These are phyloP conservation scores for Schizochytrium sp. DNA, from an alignment of 108 stramenopile genomes.

Conservation along the genomic window DNA sequence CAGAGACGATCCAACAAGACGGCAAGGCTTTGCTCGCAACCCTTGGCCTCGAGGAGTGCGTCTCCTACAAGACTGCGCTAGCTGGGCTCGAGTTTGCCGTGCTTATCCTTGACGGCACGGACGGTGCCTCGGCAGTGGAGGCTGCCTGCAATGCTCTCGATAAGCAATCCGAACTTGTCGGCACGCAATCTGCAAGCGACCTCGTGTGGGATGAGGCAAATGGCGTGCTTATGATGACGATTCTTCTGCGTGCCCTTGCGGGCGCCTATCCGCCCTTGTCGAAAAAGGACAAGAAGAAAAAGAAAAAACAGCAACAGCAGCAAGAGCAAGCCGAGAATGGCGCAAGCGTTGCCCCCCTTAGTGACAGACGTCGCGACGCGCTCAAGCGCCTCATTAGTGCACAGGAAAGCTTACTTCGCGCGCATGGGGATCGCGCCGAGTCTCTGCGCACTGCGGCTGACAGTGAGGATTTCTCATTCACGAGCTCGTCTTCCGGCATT, in stretches of 20 bases:
- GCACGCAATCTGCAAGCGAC: neutral
- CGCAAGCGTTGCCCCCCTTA: too few species aligned
- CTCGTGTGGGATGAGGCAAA: neutral
- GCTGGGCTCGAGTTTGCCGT: too few species aligned
- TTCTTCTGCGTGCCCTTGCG: neutral
- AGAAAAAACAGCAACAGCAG: neutral
- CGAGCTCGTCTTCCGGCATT: neutral
- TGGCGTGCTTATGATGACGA: neutral
- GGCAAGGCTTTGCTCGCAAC: too few species aligned
- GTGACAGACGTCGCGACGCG: neutral
- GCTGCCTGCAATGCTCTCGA: neutral
- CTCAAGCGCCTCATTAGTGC: neutral
- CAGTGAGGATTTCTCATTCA: neutral
- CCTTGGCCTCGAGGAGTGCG: too few species aligned
- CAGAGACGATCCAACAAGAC: neutral
- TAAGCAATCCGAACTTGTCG: neutral
- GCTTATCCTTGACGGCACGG: too few species aligned
- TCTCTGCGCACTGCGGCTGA: neutral
- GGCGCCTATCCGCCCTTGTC: neutral
- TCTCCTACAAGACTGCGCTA: too few species aligned
- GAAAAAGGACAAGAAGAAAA: slow-evolving; percentile 11
- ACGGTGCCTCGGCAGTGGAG: neutral
- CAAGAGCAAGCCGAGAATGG: too few species aligned
- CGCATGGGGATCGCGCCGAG: neutral
- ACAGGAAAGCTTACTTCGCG: neutral